Evolutionary conservation across 495 filamentous ascomycete species (phyloP), one percentile per base, ranked within the genome.

Genomic region (Jackrogersella multiformis): DNA sequence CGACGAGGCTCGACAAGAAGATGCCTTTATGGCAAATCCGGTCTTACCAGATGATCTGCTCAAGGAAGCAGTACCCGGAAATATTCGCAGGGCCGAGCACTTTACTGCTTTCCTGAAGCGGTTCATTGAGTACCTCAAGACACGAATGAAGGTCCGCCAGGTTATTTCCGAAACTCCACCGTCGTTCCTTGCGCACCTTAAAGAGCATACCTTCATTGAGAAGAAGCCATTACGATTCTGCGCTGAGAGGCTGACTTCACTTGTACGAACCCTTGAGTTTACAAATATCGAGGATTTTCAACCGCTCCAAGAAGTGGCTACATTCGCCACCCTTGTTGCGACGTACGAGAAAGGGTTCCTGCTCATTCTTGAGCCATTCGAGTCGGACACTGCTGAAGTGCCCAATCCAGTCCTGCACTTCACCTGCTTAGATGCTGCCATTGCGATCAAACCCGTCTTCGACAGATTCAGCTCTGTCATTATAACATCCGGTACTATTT

Each of bases 261-360:
- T 99, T 0, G 95, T 98, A 16, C 86, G 96, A 49, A 98, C 96
- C 0, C 86, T 99, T 21, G 96, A 99, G 73, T 89, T 99, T 51
- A 93, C 93, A 16, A 97, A 96, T 66, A 97, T 99, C 51, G 96
- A 98, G 79, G 96, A 99, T 72, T 98, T 96, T 73, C 93, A 96
- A 61, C 90, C 95, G 4, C 85, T 99, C 0, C 96, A 99, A 82
- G 94, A 99, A 81, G 93, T 99, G 10, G 96, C 96, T 6, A 97
- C 94, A 1, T 99, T 99, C 74, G 96, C 96, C n/a, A 99, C 96
- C 1, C 85, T 99, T 0, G 93, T 95, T 30, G 90, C 95, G 41
- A 99, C 96, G 1, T 99, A 99, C 74, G 96, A 99, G 62, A 97
- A 92, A 72, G 96, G 96, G 3, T 99, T 99, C 73, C 83, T 96